Percentiles rank a stretch among this genome's conserved stretches.
Evolutionary conservation across 257 asterid species (phyloP).

Genomic region (Verbascum thapsus): DNA sequence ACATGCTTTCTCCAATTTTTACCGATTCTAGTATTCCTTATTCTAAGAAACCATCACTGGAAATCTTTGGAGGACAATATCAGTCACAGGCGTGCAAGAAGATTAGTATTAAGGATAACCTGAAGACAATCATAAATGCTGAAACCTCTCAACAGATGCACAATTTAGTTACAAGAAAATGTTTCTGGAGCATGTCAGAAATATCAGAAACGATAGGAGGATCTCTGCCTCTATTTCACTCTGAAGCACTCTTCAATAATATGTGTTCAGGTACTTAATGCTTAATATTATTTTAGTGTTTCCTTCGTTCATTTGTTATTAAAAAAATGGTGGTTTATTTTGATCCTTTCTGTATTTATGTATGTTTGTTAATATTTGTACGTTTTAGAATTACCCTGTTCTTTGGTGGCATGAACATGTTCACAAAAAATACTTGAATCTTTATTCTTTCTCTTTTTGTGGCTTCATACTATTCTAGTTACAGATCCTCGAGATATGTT

Average conservation of each 20-base stretch:
- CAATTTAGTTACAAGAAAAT: slow-evolving; percentile 35
- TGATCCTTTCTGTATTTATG: background rate
- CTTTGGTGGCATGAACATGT: slow-evolving; percentile 8
- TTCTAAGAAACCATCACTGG: slow-evolving; percentile 28
- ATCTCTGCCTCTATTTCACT: slow-evolving; percentile 72
- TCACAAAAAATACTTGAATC: no score
- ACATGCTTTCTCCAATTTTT: slow-evolving; percentile 29
- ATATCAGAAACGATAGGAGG: slow-evolving; percentile 79
- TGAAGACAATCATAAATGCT: slow-evolving; percentile 34
- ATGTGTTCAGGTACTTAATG: slow-evolving; percentile 72
- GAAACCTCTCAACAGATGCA: slow-evolving; percentile 35
- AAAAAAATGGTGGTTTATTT: slow-evolving; percentile 1
- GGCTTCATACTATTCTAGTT: slow-evolving; percentile 19
- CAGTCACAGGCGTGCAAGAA: slow-evolving; percentile 38
- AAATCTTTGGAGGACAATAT: slow-evolving; percentile 29
- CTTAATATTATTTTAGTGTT: slow-evolving; percentile 17
- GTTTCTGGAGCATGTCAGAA: slow-evolving; percentile 74
- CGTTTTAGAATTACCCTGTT: background rate
- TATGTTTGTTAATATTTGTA: background rate
- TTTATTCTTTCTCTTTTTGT: slow-evolving; percentile 9
- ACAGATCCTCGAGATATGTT: background rate
- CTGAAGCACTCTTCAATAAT: slow-evolving; percentile 74
- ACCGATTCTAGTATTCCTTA: slow-evolving; percentile 32
- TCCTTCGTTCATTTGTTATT: background rate
- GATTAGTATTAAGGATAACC: slow-evolving; percentile 35